These are phyloP conservation scores for Pseudomicrostroma phylloplanum DNA, from an alignment of 1,284 basidiomycete genomes.

Conservation along the genomic window DNA sequence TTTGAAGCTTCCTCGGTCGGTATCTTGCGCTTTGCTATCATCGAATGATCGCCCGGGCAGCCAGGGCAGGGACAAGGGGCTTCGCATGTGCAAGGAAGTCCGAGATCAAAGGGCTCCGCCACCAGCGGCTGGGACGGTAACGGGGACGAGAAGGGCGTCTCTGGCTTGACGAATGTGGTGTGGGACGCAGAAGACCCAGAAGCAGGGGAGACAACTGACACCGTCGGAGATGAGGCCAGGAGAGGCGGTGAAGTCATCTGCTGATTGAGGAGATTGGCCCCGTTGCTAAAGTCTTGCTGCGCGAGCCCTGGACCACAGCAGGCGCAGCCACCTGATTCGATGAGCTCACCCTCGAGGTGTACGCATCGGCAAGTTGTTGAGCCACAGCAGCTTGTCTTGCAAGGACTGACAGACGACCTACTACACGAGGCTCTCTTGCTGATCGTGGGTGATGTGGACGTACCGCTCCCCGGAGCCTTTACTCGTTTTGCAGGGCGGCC, in stretches of 20 bases:
- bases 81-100: not conserved
- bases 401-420: not conserved
- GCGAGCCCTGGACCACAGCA: conserved; percentile 3
- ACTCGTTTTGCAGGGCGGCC: not conserved
- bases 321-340: not conserved
- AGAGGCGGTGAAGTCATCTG: not conserved
- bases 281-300: not conserved
- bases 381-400: conserved; percentile 1
- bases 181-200: no score
- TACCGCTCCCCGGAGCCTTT: not conserved
- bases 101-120: not conserved
- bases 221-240: not conserved
- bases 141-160: not conserved
- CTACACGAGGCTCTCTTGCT: not conserved
- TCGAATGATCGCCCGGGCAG: not conserved
- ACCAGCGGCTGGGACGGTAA: not conserved
- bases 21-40: not conserved
- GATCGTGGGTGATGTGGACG: not conserved
- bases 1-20: not conserved
- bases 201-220: not conserved
- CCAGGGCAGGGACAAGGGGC: not conserved
- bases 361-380: not conserved
- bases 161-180: no score
- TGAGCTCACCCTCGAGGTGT: not conserved
- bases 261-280: not conserved